Base-by-base conservation (phyloP, 2,329 filamentous ascomycete species). In the Sordariomycetes sp. region DNA sequence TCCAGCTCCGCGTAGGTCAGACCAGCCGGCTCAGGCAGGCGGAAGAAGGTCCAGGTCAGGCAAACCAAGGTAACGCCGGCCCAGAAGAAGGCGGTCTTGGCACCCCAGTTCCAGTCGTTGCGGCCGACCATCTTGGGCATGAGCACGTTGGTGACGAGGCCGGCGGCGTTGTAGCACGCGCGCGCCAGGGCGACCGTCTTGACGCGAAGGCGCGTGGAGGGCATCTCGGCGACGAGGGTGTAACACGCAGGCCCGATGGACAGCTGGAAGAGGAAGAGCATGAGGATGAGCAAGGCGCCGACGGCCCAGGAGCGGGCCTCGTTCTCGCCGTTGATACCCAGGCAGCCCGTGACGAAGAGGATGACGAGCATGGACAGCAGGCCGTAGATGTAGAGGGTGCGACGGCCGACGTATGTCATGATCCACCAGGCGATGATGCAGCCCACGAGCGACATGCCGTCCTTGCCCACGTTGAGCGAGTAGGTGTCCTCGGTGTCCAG, bases 1-100 rank as follows among this genome's bases (percentile, higher is more conserved):
- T 76, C 72, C 3, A 77, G 58, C 50, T 77, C 72, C 24, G 64
- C 68, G 33, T 70, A 67, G 0, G 68, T 70, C 24, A 68, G 60
- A 6, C 63, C 69, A 37, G 63, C 65, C 12, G 72, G 69, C 55
- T 77, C 73, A 4, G 70, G 70, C 5, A 72, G 54, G 14, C 63
- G 66, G 45, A 68, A 69, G 39, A 57, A 70, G 0, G 68, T 65
- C 61, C 72, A 77, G 1, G 60, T 32, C 3, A 64, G 50, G 21
- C 65, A 67, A 4, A 62, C 11, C 4, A 66, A 41, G 41, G 68
- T 67, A 9, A 66, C 57, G 23, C 46, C 57, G 8, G 56, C 58
- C 58, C 61, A 68, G 49, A 68, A 59, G 43, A 66, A 61, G 3
- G 55, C 72, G 33, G 50, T 60, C 55, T 54, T 65, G 46, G 66